Conservation (phyloP, 805 yeast genomes). For the Pichia deserticola region DNA sequence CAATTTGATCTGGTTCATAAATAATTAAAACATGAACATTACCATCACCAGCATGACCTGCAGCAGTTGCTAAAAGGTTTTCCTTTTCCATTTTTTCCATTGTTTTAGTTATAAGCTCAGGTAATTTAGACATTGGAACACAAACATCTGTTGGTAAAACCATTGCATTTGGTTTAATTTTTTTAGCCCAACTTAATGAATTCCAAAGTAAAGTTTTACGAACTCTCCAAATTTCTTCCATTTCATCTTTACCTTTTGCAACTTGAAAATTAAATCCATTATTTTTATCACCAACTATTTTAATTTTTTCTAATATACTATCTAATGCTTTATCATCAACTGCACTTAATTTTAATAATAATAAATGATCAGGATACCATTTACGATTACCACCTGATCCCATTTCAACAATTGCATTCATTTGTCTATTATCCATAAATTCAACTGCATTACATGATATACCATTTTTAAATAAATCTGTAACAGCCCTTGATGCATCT, state of each 20-base stretch:
- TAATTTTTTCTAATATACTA: slow-evolving; percentile 40
- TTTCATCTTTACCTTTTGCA: slow-evolving; percentile 57
- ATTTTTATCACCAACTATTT: slow-evolving; percentile 44
- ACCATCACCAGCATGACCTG: slow-evolving; percentile 84
- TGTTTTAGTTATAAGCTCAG: slow-evolving; percentile 55
- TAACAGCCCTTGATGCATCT: slow-evolving; percentile 67
- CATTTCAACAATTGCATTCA: slow-evolving; percentile 54
- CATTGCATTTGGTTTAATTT: slow-evolving; percentile 32
- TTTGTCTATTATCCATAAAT: slow-evolving; percentile 62
- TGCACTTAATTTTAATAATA: slow-evolving; percentile 61
- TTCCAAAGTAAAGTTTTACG: slow-evolving; percentile 66
- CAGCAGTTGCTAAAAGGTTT: slow-evolving; percentile 48
- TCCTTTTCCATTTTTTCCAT: slow-evolving; percentile 49
- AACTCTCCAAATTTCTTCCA: slow-evolving; percentile 66
- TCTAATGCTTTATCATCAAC: slow-evolving; percentile 28
- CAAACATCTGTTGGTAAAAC: slow-evolving; percentile 80
- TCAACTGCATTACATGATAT: slow-evolving; percentile 70
- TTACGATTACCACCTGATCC: slow-evolving; percentile 28
- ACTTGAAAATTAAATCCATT: slow-evolving; percentile 50
- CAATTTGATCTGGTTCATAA: slow-evolving; percentile 44
- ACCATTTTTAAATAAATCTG: slow-evolving; percentile 53
- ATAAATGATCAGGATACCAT: slow-evolving; percentile 28
- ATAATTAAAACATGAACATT: slow-evolving; percentile 66
- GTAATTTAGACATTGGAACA: slow-evolving; percentile 65
- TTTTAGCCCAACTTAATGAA: slow-evolving; percentile 56